Conservation (phyloP, 345 rosid species). For the Cochlearia excelsa region DNA sequence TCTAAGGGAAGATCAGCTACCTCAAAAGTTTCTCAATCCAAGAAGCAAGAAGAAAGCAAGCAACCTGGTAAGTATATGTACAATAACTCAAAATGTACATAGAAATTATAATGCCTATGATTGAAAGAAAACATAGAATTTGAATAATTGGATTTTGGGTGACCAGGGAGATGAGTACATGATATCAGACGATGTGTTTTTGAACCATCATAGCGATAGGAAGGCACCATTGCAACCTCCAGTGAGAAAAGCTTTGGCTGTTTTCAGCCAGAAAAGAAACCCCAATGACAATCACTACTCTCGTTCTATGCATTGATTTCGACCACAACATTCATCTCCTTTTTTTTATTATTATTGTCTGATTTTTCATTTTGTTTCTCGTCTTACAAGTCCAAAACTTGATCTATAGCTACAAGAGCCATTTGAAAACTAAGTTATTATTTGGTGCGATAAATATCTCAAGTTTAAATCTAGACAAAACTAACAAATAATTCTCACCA, state of each 20-base stretch:
- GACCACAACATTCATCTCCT: background rate
- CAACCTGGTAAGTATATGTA: slow-evolving; percentile 56
- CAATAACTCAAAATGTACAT: no score
- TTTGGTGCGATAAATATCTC: no score
- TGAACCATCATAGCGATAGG: slow-evolving; percentile 53
- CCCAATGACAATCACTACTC: slow-evolving; percentile 95
- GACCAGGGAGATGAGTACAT: slow-evolving; percentile 67
- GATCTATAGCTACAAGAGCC: no score
- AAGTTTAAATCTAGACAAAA: no score
- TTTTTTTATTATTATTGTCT: no score
- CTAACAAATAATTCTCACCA: no score
- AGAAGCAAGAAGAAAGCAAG: slow-evolving; percentile 73
- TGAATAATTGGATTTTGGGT: background rate
- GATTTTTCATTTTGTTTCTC: no score
- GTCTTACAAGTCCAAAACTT: background rate
- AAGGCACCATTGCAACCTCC: slow-evolving; percentile 75
- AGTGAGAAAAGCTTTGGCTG: slow-evolving; percentile 73
- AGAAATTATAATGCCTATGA: no score
- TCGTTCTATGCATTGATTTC: slow-evolving; percentile 48
- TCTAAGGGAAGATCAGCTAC: slow-evolving; percentile 92
- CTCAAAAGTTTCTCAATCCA: slow-evolving; percentile 78
- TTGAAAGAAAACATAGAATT: no score
- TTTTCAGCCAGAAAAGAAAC: slow-evolving; percentile 84
- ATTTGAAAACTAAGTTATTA: no score
- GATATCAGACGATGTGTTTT: slow-evolving; percentile 52